Evolutionary conservation across 257 asterid species (phyloP), one percentile per base, ranked within the genome.

Genomic region (Prunella vulgaris): DNA sequence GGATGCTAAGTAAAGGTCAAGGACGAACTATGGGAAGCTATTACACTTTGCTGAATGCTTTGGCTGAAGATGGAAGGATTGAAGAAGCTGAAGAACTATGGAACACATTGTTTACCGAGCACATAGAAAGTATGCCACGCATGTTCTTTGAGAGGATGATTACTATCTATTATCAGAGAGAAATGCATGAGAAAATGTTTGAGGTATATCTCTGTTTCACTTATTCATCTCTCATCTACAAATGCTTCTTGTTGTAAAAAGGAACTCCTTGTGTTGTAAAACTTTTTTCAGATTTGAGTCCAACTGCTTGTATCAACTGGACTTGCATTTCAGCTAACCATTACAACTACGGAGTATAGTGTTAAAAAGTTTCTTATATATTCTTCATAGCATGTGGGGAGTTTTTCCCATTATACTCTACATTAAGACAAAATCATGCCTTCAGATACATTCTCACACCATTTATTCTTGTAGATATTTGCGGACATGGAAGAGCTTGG

Each of bases 401-500:
- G 7, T 7, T 28, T 27, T 25, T 25, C 28, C 10, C 25, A 20
- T 12, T 56, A 20, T 53, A 4, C 10, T 30, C 35, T 30, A 30
- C 35, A 4, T 30, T 32, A 32, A 32, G 1, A 5, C 37, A 6
- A 32, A 9, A 32, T 32, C 6, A 5, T 32, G 37, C 6, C 37
- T 32, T 32, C 8, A 32, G 6, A 6, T 32, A 5, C 37, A 5
- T 32, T 32, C 37, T 32, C 37, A 32, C 37, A 32, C 7, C 9
- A 9, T 44, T 18, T 62, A 15, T 48, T 67, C 3, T 44, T 83
- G 63, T 76, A 93, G 97, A 75, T 84, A 85, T 93, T 90, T 60
- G 98, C 95, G 52, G 96, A 90, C 83, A 90, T 90, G 98, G 97
- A 93, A 81, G 98, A 90, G 86, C 98, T 93, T 4, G 86, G 96